Evolutionary conservation across 2,329 filamentous ascomycete genomes (phyloP), one percentile per base, ranked within the genome.

Genomic region (Claviceps fusiformis): DNA sequence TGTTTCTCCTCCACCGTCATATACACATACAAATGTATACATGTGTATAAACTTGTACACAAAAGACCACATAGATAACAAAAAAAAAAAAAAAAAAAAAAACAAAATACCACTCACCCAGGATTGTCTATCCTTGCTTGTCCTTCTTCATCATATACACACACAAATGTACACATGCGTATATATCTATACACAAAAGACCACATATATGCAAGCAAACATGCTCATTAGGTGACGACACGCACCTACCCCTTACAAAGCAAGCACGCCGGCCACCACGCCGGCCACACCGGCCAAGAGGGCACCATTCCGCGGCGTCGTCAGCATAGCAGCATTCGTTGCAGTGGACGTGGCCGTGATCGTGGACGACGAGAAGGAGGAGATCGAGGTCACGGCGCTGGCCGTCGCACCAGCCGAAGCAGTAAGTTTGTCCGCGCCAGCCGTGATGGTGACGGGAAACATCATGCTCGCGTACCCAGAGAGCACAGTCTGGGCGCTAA

Each of bases 381-480:
- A 7, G 7, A 3, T 13, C 5, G 35, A 5, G 35, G 5, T 37
- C 7, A 11, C 10, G 3, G 6, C 58, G 6, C 29, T 33, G 29
- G 27, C 51, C 19, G 37, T 50, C 13, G 53, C 55, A 55, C 49
- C 45, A 37, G 56, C 54, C n/a, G 54, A 33, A 17, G 60, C 53
- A 37, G 55, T 53, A 5, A 73, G 62, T 62, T 71, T 71, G 52
- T 71, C 66, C 39, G 64, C 54, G 4, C 71, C 72, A 17, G 67
- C 68, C 19, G 71, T 72, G 53, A 73, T 58, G 39, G 68, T 70
- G 29, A 73, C 65, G 55, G 69, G 63, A 13, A 60, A 37, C 44
- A 65, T 58, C 24, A 55, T 9, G 0, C 54, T 24, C n/a, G 52
- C 52, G 56, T 68, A 64, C 24, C 57, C 61, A 3, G 59, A 58